phyloP scores from a whole-genome alignment of 2,329 filamentous ascomycete genomes.

The Calonectria leucothoes region DNA sequence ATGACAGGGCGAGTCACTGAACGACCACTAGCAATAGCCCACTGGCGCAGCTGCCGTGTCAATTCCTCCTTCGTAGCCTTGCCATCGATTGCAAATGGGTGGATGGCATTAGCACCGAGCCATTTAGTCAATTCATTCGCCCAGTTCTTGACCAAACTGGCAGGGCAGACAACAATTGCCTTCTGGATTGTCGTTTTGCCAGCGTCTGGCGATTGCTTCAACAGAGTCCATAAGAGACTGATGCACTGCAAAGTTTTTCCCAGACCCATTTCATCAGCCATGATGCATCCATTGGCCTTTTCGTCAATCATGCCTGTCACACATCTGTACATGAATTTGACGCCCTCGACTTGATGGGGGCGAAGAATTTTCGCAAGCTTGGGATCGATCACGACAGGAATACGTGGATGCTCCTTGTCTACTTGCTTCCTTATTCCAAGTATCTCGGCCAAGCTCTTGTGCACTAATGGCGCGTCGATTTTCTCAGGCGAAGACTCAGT shows the following conservation, averaged over 20 bases:
- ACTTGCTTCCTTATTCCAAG: constrained; percentile 93
- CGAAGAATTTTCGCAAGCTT: constrained; percentile 88
- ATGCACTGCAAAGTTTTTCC: constrained; percentile 99
- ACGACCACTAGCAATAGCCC: constrained; percentile 92
- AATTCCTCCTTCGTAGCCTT: constrained; percentile 96
- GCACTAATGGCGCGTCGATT: constrained; percentile 83
- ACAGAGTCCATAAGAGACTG: constrained; percentile 92
- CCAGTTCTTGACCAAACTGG: constrained; percentile 97
- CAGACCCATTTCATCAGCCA: constrained; percentile 99
- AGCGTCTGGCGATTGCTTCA: constrained; percentile 96
- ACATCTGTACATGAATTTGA: constrained; percentile 96
- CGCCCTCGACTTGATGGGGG: constrained; percentile 97
- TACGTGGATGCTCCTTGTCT: constrained; percentile 81
- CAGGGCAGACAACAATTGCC: constrained; percentile 95
- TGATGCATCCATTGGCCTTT: constrained; percentile 96
- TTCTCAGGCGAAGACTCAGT: constrained; percentile 57
- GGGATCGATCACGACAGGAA: constrained; percentile 98
- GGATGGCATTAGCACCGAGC: constrained; percentile 91
- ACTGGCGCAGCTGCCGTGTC: constrained; percentile 89
- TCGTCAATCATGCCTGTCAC: constrained; percentile 95
- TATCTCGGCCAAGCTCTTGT: constrained; percentile 96
- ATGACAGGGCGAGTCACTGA: constrained; percentile 91
- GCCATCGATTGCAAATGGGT: constrained; percentile 94
- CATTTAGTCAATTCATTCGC: constrained; percentile 97
- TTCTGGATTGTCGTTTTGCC: constrained; percentile 95